These are phyloP conservation scores for Sisymbrium altissimum DNA, from an alignment of 345 rosid genomes.

Conservation along the genomic window DNA sequence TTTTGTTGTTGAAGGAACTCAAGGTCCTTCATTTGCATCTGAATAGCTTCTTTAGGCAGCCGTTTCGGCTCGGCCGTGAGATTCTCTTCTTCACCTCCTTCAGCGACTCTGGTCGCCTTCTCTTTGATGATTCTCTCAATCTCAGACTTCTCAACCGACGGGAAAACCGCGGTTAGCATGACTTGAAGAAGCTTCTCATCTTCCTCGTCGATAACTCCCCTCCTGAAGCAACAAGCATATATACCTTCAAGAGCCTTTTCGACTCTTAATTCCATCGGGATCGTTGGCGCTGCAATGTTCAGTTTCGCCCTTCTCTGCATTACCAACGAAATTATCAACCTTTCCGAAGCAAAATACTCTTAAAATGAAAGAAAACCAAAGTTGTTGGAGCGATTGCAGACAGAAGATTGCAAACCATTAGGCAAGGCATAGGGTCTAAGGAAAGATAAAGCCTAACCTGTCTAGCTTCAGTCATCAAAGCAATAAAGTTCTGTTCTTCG, in stretches of 20 bases:
- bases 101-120: constrained; percentile 57
- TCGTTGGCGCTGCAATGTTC: constrained; percentile 50
- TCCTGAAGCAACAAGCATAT: constrained; percentile 74
- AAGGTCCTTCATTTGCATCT: constrained; percentile 92
- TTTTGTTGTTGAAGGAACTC: constrained; percentile 76
- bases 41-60: constrained; percentile 67
- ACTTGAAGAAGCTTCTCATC: constrained; percentile 56
- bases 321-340: background rate
- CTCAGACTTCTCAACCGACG: constrained; percentile 47
- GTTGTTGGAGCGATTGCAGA: too few relatives aligned
- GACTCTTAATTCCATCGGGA: constrained; percentile 69
- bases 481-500: constrained; percentile 84
- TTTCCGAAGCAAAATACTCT: background rate
- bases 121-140: constrained; percentile 61
- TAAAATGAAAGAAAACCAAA: too few relatives aligned
- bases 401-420: background rate
- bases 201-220: constrained; percentile 66
- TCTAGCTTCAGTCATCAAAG: constrained; percentile 77
- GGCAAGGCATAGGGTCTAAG: background rate
- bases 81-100: constrained; percentile 45
- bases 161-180: constrained; percentile 75
- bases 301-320: constrained; percentile 77
- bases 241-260: constrained; percentile 92
- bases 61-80: constrained; percentile 41
- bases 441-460: constrained; percentile 46